phyloP scores from a whole-genome alignment of 169 alveolate genomes.

The Toxoplasma gondii region DNA sequence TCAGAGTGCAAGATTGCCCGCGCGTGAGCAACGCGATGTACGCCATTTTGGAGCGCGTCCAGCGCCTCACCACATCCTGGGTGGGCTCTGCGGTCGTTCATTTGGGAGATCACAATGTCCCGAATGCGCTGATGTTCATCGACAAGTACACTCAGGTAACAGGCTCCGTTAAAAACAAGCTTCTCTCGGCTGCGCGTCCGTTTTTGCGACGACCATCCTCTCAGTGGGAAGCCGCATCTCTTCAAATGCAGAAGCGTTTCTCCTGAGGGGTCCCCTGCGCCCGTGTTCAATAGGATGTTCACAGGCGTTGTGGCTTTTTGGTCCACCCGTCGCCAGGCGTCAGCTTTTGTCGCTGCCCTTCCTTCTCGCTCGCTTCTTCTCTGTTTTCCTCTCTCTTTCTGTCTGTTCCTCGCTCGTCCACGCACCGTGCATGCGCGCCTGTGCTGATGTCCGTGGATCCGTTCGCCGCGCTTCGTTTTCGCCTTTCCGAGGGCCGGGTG shows the following conservation, averaged over 20 bases:
- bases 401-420: background rate
- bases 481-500: background rate
- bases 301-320: no score
- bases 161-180: background rate
- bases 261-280: no score
- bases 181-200: background rate
- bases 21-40: conserved; percentile 64
- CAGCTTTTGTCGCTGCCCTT: no score
- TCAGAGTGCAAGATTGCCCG: conserved; percentile 68
- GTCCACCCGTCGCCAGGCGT: no score
- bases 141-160: conserved; percentile 84
- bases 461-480: background rate
- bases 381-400: background rate
- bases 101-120: conserved; percentile 93
- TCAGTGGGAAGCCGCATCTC: background rate
- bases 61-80: conserved; percentile 87
- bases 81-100: conserved; percentile 93
- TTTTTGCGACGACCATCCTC: background rate
- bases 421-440: background rate
- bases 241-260: background rate
- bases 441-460: background rate
- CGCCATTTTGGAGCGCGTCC: conserved; percentile 84
- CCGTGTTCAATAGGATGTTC: no score
- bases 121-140: conserved; percentile 92
- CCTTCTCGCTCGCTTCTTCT: no score